These are phyloP conservation scores for Lachnellula arida DNA, from an alignment of 2,329 filamentous ascomycete species.

Conservation along the genomic window DNA sequence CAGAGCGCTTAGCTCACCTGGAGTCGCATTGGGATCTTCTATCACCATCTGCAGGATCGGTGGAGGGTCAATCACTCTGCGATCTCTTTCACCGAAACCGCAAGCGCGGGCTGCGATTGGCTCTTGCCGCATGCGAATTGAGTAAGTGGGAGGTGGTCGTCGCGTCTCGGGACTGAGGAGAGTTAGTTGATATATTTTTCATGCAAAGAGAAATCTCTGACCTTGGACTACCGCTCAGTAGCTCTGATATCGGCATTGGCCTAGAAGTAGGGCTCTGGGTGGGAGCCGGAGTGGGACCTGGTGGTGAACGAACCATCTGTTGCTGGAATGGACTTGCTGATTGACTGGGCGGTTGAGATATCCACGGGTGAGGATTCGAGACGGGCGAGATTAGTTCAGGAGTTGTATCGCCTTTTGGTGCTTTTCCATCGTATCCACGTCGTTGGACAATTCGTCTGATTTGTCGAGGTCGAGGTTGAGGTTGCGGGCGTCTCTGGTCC, in stretches of 20 bases:
- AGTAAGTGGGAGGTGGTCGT: conserved; percentile 14
- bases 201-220: neutral
- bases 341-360: neutral
- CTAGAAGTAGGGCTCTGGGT: conserved; percentile 10
- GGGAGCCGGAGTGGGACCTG: conserved; percentile 1
- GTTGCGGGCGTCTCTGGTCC: conserved; percentile 1
- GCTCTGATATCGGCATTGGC: conserved; percentile 22
- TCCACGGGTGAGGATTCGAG: neutral
- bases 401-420: conserved; percentile 9
- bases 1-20: conserved; percentile 47
- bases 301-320: neutral
- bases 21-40: conserved; percentile 49
- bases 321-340: neutral
- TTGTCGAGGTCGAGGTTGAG: conserved; percentile 18
- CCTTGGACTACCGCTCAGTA: conserved; percentile 20
- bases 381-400: neutral
- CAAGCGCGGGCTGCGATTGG: conserved; percentile 74
- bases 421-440: conserved; percentile 4
- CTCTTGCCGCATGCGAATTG: conserved; percentile 65
- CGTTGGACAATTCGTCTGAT: conserved; percentile 19
- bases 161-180: conserved; percentile 9
- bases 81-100: conserved; percentile 77
- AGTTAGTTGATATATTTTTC: conserved; percentile 9
- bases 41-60: conserved; percentile 73
- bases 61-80: conserved; percentile 77